These are phyloP conservation scores for Microbotryomycetes sp. DNA, from an alignment of 1,284 basidiomycete genomes.

Conservation along the genomic window DNA sequence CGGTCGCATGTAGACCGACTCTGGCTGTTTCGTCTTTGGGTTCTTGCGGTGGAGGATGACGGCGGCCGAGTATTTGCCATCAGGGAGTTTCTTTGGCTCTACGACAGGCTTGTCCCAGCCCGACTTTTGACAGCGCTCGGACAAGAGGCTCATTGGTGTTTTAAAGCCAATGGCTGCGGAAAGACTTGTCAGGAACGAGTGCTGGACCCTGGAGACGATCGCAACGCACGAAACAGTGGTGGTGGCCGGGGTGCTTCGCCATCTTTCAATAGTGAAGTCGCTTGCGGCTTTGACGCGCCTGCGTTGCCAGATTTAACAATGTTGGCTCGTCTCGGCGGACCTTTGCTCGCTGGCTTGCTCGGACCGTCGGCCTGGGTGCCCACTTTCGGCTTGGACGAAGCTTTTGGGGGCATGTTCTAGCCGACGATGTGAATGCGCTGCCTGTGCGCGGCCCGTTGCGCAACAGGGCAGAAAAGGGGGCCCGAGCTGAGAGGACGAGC, in stretches of 20 bases:
- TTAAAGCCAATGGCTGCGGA: conserved; percentile 59
- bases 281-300: conserved; percentile 58
- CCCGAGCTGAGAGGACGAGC: no score
- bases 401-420: background rate
- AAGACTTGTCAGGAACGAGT: background rate
- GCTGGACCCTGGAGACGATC: background rate
- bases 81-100: conserved; percentile 53
- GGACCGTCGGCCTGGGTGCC: background rate
- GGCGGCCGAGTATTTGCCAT: conserved; percentile 52
- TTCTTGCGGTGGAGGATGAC: conserved; percentile 58
- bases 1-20: conserved; percentile 64
- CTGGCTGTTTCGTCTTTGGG: conserved; percentile 60
- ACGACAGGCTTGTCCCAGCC: conserved; percentile 74
- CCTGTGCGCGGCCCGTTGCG: no score
- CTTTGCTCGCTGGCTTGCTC: background rate
- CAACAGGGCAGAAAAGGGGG: no score
- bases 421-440: no score
- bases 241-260: conserved; percentile 38
- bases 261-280: conserved; percentile 34
- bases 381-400: background rate
- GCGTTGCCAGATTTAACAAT: conserved; percentile 80
- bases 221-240: conserved; percentile 53
- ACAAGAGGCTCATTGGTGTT: conserved; percentile 63
- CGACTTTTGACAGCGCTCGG: conserved; percentile 68
- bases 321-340: conserved; percentile 27